Base-by-base conservation (phyloP, 2,329 filamentous ascomycete species). In the Ceratocystis variospora region DNA sequence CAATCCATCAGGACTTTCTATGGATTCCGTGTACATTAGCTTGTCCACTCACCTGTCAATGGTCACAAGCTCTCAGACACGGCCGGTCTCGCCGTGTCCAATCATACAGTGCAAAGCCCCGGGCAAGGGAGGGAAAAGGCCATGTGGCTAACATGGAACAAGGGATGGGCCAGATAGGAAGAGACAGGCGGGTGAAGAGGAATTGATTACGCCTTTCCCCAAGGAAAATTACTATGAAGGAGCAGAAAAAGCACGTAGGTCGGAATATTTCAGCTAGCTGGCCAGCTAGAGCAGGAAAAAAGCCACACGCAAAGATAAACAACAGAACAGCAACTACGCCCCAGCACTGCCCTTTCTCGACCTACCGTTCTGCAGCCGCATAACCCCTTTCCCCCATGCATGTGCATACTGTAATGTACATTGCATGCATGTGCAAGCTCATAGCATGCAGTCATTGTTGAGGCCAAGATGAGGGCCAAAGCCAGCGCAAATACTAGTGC, bases 61-160 rank as follows among this genome's bases (percentile, higher is more conserved):
- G 41, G 63, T 44, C 44, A 48, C 19, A 28, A 12, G 25, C 61
- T 46, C 61, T 48, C 44, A 63, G 61, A 50, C 44, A 63, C 63
- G 50, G 50, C 53, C 17, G 63, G 63, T 41, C 17, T 64, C 63
- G 10, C 63, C 63, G 63, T 25, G 28, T 31, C 33, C 63, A 64
- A 45, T 57, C 48, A 64, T n/a, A 12, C 15, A 53, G 10, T 45
- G 12, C 8, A 45, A 33, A n/a, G 17, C 50, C 12, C 12, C 41
- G 41, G 8, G n/a, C 33, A 17, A 64, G 48, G 53, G 55, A 48
- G 45, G 33, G 37, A 28, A 46, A 61, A 61, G 44, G 53, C 63
- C 63, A 65, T 65, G 63, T 65, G 63, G 63, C 41, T 65, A 50
- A 37, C 63, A 65, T 65, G 63, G 63, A 61, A 65, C 63, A 65